These are phyloP conservation scores for Beauveria caledonica DNA, from an alignment of 2,329 filamentous ascomycete species.

Conservation along the genomic window DNA sequence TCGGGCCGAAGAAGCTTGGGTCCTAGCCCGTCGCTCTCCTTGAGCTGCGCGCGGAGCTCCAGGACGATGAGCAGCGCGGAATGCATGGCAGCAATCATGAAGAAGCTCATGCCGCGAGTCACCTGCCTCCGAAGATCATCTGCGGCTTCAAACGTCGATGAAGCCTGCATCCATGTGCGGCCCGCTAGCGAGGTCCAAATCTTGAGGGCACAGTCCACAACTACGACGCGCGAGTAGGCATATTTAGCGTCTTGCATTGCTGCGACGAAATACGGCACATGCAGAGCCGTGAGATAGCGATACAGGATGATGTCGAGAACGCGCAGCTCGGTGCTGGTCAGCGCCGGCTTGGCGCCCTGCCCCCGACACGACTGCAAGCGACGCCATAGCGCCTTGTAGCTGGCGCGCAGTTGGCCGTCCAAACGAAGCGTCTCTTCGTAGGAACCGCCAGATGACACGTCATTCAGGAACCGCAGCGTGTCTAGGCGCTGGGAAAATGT, in stretches of 20 bases:
- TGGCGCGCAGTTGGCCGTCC: conserved; percentile 31
- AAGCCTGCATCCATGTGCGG: conserved; percentile 19
- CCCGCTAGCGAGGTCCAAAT: conserved; percentile 30
- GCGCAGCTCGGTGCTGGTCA: conserved; percentile 32
- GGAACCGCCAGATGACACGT: conserved; percentile 25
- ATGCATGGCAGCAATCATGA: conserved; percentile 27
- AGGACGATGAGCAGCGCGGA: conserved; percentile 28
- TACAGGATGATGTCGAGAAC: conserved; percentile 43
- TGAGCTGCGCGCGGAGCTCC: conserved; percentile 32
- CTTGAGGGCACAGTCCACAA: conserved; percentile 39
- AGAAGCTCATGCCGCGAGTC: conserved; percentile 32
- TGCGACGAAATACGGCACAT: conserved; percentile 41
- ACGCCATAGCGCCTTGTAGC: conserved; percentile 33
- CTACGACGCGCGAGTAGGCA: conserved; percentile 41
- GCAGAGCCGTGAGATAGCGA: conserved; percentile 47
- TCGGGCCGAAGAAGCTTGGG: conserved; percentile 30
- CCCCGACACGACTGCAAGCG: conserved; percentile 21
- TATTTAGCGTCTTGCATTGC: conserved; percentile 35
- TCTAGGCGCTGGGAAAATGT: conserved; percentile 36
- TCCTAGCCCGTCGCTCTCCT: conserved; percentile 32
- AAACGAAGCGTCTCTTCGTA: conserved; percentile 39
- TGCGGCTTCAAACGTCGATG: not conserved
- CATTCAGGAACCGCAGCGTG: conserved; percentile 35
- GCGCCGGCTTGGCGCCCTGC: conserved; percentile 14
- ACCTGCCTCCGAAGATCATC: conserved; percentile 24